Percentiles rank a stretch among this genome's conserved stretches.
Conservation (phyloP, 73 alveolate genomes). For the Paramecium sonneborni region DNA sequence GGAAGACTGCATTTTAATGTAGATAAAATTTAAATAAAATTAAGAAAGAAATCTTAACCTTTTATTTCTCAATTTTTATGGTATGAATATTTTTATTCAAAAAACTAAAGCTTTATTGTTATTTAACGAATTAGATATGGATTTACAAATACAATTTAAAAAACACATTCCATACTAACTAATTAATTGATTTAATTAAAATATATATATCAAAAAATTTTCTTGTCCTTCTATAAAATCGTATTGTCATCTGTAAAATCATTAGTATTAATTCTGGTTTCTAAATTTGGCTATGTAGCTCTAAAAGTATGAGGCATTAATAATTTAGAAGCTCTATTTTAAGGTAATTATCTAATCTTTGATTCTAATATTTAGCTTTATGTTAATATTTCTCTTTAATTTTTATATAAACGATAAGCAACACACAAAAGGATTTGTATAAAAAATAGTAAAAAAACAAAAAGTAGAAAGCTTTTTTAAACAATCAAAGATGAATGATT, state of each 20-base stretch:
- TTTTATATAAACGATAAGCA: not conserved
- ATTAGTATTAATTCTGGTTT: not conserved
- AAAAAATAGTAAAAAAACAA: not conserved
- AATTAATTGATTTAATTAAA: not conserved
- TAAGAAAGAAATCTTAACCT: not conserved
- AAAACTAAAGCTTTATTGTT: not conserved
- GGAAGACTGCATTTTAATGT: not conserved
- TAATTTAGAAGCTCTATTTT: slow-evolving; percentile 3
- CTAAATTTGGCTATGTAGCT: not conserved
- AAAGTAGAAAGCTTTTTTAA: not conserved
- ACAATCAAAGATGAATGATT: not conserved
- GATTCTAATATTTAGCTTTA: not conserved
- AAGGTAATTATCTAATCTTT: not conserved
- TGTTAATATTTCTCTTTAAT: not conserved
- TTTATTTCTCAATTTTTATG: not conserved
- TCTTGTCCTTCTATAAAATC: not conserved
- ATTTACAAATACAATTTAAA: not conserved
- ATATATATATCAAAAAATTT: not conserved
- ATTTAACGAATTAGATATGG: not conserved
- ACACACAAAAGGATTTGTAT: not conserved
- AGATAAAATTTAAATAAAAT: not conserved
- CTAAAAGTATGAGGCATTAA: not conserved
- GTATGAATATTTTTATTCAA: not conserved
- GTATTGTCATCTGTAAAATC: not conserved
- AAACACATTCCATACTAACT: not conserved